phyloP scores from a whole-genome alignment of 768 basidiomycete genomes.

The Suillus cothurnatus region DNA sequence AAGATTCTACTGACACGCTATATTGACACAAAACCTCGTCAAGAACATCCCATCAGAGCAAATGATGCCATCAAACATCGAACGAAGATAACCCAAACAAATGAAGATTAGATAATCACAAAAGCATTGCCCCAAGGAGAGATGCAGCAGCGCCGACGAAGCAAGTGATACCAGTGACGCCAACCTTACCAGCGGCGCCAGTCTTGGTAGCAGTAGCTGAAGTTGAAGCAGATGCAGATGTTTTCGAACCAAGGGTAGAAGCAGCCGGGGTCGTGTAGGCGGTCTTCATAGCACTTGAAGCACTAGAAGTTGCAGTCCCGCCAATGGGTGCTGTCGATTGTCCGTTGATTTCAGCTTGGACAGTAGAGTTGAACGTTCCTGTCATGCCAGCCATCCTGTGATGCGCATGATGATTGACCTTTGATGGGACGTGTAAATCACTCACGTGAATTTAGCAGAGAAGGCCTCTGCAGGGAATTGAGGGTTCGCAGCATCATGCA shows the following conservation, averaged over 20 bases:
- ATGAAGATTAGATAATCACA: conserved; percentile 16
- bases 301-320: conserved; percentile 33
- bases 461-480: conserved; percentile 69
- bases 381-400: conserved; percentile 67
- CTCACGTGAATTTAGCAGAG: conserved; percentile 78
- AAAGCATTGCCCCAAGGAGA: conserved; percentile 23
- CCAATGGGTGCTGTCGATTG: conserved; percentile 59
- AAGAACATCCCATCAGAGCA: conserved; percentile 5
- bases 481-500: conserved; percentile 54
- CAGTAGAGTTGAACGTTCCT: conserved; percentile 60
- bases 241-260: not conserved
- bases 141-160: conserved; percentile 23
- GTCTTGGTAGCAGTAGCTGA: conserved; percentile 13
- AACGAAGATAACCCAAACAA: not conserved
- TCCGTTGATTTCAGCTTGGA: conserved; percentile 62
- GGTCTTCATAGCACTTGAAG: conserved; percentile 16
- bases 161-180: conserved; percentile 22
- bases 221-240: conserved; percentile 2
- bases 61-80: not conserved
- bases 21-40: conserved; percentile 13
- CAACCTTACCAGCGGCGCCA: conserved; percentile 24
- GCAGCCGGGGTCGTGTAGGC: not conserved
- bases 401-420: conserved; percentile 4
- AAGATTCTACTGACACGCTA: conserved; percentile 1
- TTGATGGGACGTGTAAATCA: conserved; percentile 9